A percentile compares a stretch with the other conserved stretches of the same genome.
Evolutionary conservation across 2,329 filamentous ascomycete genomes (phyloP).

Genomic region (Fusarium graminum): DNA sequence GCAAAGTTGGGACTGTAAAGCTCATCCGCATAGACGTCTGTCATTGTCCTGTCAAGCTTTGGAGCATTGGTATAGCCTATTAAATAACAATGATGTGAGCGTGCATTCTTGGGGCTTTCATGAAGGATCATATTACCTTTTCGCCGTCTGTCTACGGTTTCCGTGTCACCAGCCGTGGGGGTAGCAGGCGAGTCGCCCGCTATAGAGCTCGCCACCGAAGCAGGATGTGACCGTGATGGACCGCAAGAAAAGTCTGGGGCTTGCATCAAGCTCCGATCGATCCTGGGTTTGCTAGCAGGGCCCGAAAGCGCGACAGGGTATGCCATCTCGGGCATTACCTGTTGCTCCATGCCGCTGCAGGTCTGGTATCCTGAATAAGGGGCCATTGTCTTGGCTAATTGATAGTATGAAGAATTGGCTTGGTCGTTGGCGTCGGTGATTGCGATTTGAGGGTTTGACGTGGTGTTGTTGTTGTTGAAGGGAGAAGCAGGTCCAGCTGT

Average conservation of each 20-base stretch:
- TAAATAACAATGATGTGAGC: conserved; percentile 73
- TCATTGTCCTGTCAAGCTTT: conserved; percentile 87
- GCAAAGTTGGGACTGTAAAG: conserved; percentile 80
- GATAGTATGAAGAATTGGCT: conserved; percentile 59
- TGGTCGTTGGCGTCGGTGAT: conserved; percentile 63
- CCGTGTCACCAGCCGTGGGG: conserved; percentile 64
- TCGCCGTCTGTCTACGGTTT: conserved; percentile 63
- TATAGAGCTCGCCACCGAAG: conserved; percentile 69
- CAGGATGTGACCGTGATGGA: conserved; percentile 62
- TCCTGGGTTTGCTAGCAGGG: conserved; percentile 54
- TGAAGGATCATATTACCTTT: conserved; percentile 62
- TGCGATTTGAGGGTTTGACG: conserved; percentile 70
- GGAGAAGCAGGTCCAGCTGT: conserved; percentile 69
- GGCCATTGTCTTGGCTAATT: conserved; percentile 61
- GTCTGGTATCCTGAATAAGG: conserved; percentile 59
- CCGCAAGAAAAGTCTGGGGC: conserved; percentile 60
- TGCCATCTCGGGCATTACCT: conserved; percentile 55
- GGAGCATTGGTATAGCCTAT: conserved; percentile 69
- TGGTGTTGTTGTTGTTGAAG: conserved; percentile 61
- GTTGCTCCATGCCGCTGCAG: conserved; percentile 51
- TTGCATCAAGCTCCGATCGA: conserved; percentile 60
- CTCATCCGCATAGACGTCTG: conserved; percentile 86
- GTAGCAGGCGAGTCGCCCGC: conserved; percentile 72
- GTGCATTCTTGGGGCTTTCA: conserved; percentile 21
- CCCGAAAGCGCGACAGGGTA: conserved; percentile 58